Evolutionary conservation across 768 basidiomycete genomes (phyloP).

Genomic region (Lentinus tigrinus): DNA sequence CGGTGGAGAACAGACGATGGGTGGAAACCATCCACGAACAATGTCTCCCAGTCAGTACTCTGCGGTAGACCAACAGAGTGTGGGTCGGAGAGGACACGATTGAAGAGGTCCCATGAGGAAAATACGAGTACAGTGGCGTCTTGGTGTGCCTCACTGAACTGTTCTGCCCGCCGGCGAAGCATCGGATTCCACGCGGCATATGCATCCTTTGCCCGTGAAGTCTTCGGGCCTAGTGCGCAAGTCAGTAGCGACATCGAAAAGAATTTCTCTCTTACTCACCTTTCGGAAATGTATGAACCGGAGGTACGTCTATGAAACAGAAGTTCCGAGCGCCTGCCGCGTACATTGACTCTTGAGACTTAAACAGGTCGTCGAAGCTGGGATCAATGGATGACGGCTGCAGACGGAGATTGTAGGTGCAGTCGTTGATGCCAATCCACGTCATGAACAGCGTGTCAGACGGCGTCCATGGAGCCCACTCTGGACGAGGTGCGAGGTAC

Average conservation of each 20-base stretch:
- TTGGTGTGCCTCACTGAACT: conserved; percentile 39
- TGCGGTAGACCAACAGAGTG: conserved; percentile 27
- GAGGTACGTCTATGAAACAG: conserved; percentile 56
- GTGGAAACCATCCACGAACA: conserved; percentile 54
- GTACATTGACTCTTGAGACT: conserved; percentile 47
- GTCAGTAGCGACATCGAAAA: background rate
- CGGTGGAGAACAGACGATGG: conserved; percentile 51
- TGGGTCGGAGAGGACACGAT: conserved; percentile 45
- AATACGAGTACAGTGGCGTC: conserved; percentile 49
- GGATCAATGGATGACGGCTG: background rate
- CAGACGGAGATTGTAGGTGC: conserved; percentile 38
- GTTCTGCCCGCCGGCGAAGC: conserved; percentile 30
- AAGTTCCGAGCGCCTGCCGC: conserved; percentile 46
- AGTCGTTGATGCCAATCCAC: conserved; percentile 69
- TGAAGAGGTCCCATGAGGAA: conserved; percentile 47
- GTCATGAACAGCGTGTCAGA: conserved; percentile 37
- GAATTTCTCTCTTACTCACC: conserved; percentile 8
- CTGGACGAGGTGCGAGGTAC: conserved; percentile 14
- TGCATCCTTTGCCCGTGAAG: background rate
- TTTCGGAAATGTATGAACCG: conserved; percentile 46
- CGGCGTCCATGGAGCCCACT: conserved; percentile 21
- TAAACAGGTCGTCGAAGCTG: conserved; percentile 37
- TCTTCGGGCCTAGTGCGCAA: background rate
- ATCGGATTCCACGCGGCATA: conserved; percentile 43
- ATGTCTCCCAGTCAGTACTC: conserved; percentile 33